Percentiles rank a stretch among this genome's conserved stretches.
Evolutionary conservation across 208 protist genomes (phyloP).

Genomic region (Acanthamoeba healyi): DNA sequence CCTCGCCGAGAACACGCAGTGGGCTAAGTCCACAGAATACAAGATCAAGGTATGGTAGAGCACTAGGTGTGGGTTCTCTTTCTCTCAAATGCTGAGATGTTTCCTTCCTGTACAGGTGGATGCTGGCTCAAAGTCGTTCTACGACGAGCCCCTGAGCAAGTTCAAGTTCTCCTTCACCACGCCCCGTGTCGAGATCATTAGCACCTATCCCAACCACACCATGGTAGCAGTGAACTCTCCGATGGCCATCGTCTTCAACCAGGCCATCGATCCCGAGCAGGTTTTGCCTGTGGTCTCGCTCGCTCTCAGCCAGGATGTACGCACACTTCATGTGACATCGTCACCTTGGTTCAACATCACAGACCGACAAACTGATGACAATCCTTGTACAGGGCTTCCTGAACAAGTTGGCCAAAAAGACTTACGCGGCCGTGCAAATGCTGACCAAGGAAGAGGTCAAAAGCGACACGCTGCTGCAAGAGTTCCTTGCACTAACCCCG

Average conservation of each 20-base stretch:
- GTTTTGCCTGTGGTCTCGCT: slow-evolving; percentile 26
- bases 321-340: background rate
- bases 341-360: too few species aligned
- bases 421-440: slow-evolving; percentile 40
- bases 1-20: background rate
- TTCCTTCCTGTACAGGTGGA: slow-evolving; percentile 33
- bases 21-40: slow-evolving; percentile 56
- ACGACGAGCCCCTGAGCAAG: slow-evolving; percentile 37
- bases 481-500: background rate
- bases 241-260: slow-evolving; percentile 76
- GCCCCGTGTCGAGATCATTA: slow-evolving; percentile 36
- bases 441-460: slow-evolving; percentile 47
- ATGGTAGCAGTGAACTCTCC: slow-evolving; percentile 28
- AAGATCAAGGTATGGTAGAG: slow-evolving; percentile 66
- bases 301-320: slow-evolving; percentile 35
- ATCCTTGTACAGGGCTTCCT: slow-evolving; percentile 6
- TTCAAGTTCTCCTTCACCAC: slow-evolving; percentile 53
- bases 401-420: slow-evolving; percentile 72
- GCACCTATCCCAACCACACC: background rate
- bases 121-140: background rate
- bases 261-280: slow-evolving; percentile 57
- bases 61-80: too few species aligned
- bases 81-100: background rate
- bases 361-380: too few species aligned
- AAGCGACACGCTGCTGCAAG: slow-evolving; percentile 21